Evolutionary conservation across 2,329 filamentous ascomycete genomes (phyloP).

Genomic region (Plenodomus tracheiphilus): DNA sequence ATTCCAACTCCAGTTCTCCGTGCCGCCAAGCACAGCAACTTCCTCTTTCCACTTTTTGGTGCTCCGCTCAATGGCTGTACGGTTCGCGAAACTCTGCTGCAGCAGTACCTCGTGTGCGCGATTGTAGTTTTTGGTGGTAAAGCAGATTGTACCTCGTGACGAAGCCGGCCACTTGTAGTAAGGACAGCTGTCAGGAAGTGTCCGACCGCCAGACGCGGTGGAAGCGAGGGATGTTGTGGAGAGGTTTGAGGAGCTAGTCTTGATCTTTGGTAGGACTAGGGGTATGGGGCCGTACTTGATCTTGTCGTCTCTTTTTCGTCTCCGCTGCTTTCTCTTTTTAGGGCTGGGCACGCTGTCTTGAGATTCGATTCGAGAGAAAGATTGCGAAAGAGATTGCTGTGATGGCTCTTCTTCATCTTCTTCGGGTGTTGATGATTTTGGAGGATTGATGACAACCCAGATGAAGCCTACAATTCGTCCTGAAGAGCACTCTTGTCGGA

Average conservation of each 20-base stretch:
- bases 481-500: conserved; percentile 91
- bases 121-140: conserved; percentile 67
- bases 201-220: conserved; percentile 40
- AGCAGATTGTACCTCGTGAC: conserved; percentile 65
- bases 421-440: conserved; percentile 44
- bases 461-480: conserved; percentile 91
- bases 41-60: conserved; percentile 73
- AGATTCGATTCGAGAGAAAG: conserved; percentile 19
- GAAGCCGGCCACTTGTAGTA: conserved; percentile 68
- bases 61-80: conserved; percentile 65
- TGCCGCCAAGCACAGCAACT: conserved; percentile 52
- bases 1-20: conserved; percentile 32
- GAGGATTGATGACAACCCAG: conserved; percentile 82
- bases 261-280: conserved; percentile 66
- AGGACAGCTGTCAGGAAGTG: conserved; percentile 55
- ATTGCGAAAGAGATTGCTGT: conserved; percentile 24
- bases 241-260: conserved; percentile 52
- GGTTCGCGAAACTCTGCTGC: conserved; percentile 71
- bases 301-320: conserved; percentile 26
- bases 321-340: conserved; percentile 18
- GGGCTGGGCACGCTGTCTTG: conserved; percentile 19
- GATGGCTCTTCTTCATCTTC: conserved; percentile 35
- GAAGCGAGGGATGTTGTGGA: conserved; percentile 54
- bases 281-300: conserved; percentile 61
- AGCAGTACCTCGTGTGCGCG: conserved; percentile 70